These are phyloP conservation scores for Isabelozyma heimii DNA, from an alignment of 805 yeast genomes.

Conservation along the genomic window DNA sequence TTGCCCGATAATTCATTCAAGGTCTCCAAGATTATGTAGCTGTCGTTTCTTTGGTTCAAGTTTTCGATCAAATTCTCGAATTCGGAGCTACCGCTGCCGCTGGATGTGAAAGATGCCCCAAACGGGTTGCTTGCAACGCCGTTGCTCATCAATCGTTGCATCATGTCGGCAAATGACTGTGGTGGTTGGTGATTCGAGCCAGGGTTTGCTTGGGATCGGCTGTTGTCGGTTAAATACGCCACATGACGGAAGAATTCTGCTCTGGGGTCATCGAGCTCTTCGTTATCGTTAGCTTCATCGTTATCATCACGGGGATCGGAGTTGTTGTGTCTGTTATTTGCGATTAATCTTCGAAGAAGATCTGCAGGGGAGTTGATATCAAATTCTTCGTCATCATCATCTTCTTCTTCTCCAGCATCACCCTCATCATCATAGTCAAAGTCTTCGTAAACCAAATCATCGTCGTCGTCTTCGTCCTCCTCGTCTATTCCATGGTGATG, in stretches of 20 bases:
- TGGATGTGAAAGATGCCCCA: neutral
- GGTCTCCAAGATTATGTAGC: conserved; percentile 61
- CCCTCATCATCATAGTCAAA: conserved; percentile 12
- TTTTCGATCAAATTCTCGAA: conserved; percentile 34
- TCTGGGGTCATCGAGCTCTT: conserved; percentile 15
- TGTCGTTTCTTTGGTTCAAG: conserved; percentile 48
- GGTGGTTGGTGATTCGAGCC: neutral
- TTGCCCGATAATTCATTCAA: conserved; percentile 63
- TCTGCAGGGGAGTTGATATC: conserved; percentile 14
- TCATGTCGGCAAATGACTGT: conserved; percentile 26
- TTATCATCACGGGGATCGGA: conserved; percentile 6
- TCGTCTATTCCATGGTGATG: conserved; percentile 13
- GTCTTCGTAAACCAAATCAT: conserved; percentile 15
- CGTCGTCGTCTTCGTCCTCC: conserved; percentile 19
- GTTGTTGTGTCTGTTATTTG: conserved; percentile 8
- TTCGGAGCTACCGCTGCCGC: conserved; percentile 22
- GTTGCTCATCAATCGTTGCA: conserved; percentile 33
- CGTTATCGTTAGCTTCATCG: conserved; percentile 14
- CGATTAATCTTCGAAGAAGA: conserved; percentile 17
- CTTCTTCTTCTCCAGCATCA: conserved; percentile 10
- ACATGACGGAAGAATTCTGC: conserved; percentile 25
- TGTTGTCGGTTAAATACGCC: conserved; percentile 11
- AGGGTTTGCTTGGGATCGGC: conserved; percentile 5
- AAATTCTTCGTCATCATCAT: conserved; percentile 6
- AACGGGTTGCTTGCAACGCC: conserved; percentile 11